Evolutionary conservation across 2,329 filamentous ascomycete genomes (phyloP), one percentile per base, ranked within the genome.

Genomic region (Fusarium falciforme): DNA sequence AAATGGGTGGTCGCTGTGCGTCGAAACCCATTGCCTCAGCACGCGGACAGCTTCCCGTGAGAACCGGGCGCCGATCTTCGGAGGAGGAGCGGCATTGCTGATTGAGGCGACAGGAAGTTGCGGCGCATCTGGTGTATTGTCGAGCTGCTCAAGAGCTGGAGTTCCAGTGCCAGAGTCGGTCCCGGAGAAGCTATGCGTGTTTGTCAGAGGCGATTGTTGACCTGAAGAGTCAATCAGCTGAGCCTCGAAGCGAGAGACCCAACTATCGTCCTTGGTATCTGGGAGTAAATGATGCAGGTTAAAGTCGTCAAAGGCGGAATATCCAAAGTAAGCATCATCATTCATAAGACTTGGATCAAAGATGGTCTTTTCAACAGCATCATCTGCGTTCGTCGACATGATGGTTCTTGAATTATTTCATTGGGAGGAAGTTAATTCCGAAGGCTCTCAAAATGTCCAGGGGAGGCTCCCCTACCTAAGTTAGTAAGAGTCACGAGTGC

Each of bases 61-160:
- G 67, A 79, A 79, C 11, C 77, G 70, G 1, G 71, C 66, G 6
- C 77, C 77, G 27, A 77, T 64, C 22, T 78, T 79, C 11, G 74
- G 69, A n/a, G 64, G 70, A 11, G 70, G 69, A 12, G 47, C 47
- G 2, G 35, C 22, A 36, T 52, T 67, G 14, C 64, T 60, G 31
- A 33, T 14, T n/a, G 22, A n/a, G 0, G 33, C 10, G 25, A 20
- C 35, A 12, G 33, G 22, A 1, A 38, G 6, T 5, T 40, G 55
- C 10, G 55, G 17, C 10, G 16, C 22, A 14, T 58, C 35, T 9
- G 22, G 35, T 17, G 33, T 6, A 12, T 58, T 14, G 20, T 16
- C 33, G 8, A 22, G n/a, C 35, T 40, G 55, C 17, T 58, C 35
- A 4, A 58, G 33, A 1, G 55, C 35, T n/a, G 55, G 55, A 14